Conservation (phyloP, 192 early-diverging fungal genomes). For the Backusella liffmaniae region DNA sequence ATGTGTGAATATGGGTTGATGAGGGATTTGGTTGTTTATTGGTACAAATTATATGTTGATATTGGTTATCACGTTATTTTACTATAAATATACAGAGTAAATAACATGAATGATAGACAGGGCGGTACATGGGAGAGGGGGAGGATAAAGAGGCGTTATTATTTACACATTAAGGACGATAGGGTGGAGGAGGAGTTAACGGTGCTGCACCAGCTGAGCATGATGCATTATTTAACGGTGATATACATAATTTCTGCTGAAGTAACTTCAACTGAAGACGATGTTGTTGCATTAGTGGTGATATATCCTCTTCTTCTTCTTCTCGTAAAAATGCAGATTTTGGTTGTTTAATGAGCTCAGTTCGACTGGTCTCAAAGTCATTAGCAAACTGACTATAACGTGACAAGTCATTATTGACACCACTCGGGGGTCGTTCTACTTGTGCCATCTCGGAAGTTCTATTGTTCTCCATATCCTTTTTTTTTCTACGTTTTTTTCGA, state of each 20-base stretch:
- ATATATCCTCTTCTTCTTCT: not conserved
- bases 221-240: not conserved
- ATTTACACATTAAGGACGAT: not conserved
- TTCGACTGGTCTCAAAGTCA: slow-evolving; percentile 8
- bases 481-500: slow-evolving; percentile 13
- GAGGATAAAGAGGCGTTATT: not conserved
- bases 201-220: not conserved
- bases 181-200: slow-evolving; percentile 3
- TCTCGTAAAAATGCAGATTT: not conserved
- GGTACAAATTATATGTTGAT: not conserved
- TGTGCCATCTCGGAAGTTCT: not conserved
- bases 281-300: slow-evolving; percentile 11
- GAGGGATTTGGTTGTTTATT: not conserved
- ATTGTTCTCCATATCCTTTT: slow-evolving; percentile 14
- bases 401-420: slow-evolving; percentile 10
- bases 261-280: slow-evolving; percentile 3
- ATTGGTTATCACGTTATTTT: not conserved
- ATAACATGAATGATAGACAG: not conserved
- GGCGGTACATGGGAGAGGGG: not conserved
- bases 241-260: not conserved
- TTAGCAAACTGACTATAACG: slow-evolving; percentile 16
- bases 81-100: not conserved
- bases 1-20: not conserved
- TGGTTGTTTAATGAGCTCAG: not conserved
- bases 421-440: not conserved